phyloP scores from a whole-genome alignment of 169 alveolate species.

The Cryptosporidium felis region DNA sequence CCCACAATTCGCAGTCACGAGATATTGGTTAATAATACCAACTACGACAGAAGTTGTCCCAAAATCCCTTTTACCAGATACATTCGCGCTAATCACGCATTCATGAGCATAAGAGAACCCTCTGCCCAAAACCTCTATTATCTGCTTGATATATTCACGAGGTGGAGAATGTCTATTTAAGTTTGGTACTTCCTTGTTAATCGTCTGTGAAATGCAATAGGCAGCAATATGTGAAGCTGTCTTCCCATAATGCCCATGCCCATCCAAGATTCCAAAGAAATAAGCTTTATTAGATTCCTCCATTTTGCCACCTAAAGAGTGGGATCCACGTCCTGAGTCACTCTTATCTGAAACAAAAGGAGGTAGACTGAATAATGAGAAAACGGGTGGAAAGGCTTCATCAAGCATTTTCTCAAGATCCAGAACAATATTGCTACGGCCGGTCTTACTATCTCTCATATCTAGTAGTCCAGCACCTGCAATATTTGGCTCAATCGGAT shows the following conservation, averaged over 20 bases:
- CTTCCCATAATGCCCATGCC: constrained; percentile 63
- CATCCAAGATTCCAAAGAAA: constrained; percentile 48
- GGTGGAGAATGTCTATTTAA: neutral
- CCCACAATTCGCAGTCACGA: constrained; percentile 49
- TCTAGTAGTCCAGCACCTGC: neutral
- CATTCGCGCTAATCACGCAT: constrained; percentile 34
- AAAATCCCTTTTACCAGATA: constrained; percentile 32
- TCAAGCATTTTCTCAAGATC: neutral
- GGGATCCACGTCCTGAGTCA: constrained; percentile 39
- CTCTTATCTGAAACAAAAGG: constrained; percentile 14
- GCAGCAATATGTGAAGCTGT: constrained; percentile 52
- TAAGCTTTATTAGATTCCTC: neutral
- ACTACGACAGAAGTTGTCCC: constrained; percentile 61
- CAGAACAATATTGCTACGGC: neutral
- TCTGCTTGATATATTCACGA: neutral
- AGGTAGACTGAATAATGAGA: constrained; percentile 30
- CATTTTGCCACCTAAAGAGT: constrained; percentile 12
- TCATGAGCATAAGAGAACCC: constrained; percentile 54
- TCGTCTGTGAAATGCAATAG: constrained; percentile 14
- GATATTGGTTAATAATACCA: constrained; percentile 29
- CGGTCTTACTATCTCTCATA: neutral
- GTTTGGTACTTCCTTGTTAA: neutral
- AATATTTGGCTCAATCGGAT: constrained; percentile 15
- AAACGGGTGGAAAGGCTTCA: constrained; percentile 37
- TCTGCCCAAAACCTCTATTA: constrained; percentile 6